These are phyloP conservation scores for Apiotrichum laibachii DNA, from an alignment of 1,284 basidiomycete species.

Conservation along the genomic window DNA sequence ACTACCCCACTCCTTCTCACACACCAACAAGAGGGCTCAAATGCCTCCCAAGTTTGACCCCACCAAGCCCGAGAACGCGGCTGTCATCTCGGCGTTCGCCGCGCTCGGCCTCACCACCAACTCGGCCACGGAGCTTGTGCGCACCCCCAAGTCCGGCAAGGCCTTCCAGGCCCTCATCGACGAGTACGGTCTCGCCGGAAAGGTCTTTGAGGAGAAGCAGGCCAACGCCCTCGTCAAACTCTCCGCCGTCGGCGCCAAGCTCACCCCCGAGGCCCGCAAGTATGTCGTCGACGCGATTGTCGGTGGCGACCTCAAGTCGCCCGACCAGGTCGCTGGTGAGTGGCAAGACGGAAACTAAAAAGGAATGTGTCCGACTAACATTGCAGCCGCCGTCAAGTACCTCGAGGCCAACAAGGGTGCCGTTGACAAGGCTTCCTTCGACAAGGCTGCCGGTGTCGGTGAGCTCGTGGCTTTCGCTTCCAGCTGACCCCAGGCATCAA, in stretches of 20 bases:
- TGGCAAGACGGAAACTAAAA: conserved; percentile 10
- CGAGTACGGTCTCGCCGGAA: conserved; percentile 57
- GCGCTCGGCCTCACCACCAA: conserved; percentile 73
- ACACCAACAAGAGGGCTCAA: conserved; percentile 5
- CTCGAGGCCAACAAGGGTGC: conserved; percentile 63
- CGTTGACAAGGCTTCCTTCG: conserved; percentile 70
- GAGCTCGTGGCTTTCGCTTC: conserved; percentile 41
- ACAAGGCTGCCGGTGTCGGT: conserved; percentile 85
- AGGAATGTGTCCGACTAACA: conserved; percentile 1
- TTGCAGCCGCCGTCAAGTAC: conserved; percentile 73
- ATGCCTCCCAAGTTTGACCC: conserved; percentile 58
- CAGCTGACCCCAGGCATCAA: conserved; percentile 63
- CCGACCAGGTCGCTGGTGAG: conserved; percentile 84
- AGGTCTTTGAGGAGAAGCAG: conserved; percentile 71
- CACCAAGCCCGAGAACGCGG: conserved; percentile 53
- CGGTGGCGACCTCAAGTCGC: conserved; percentile 69
- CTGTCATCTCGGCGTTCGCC: conserved; percentile 68
- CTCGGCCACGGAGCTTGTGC: conserved; percentile 78
- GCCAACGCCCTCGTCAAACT: conserved; percentile 70
- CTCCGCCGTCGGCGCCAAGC: conserved; percentile 64
- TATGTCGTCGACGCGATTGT: conserved; percentile 70
- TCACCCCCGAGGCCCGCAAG: conserved; percentile 60
- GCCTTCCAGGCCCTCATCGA: conserved; percentile 71
- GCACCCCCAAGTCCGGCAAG: conserved; percentile 70
- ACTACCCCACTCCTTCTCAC: conserved; percentile 1